Evolutionary conservation across 257 asterid genomes (phyloP).

Genomic region (Solanum raphanifolium): DNA sequence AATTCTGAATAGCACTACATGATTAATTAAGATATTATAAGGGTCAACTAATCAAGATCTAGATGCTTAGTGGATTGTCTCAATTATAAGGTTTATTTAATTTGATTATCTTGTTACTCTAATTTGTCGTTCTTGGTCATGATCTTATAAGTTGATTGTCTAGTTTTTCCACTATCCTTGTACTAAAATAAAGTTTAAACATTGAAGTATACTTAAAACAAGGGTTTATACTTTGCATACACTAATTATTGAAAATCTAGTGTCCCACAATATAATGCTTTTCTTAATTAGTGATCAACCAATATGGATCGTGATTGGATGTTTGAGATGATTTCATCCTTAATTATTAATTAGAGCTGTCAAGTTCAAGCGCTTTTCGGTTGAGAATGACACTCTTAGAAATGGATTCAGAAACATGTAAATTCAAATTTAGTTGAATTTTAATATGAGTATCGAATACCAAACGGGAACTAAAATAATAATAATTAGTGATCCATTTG

Average conservation of each 20-base stretch:
- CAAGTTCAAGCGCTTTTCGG: rapidly evolving
- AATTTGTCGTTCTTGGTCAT: not conserved
- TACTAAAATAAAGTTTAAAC: not conserved
- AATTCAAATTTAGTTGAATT: not conserved
- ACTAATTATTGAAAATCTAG: not conserved
- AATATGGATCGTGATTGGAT: not conserved
- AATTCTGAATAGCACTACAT: not conserved
- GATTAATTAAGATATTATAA: not conserved
- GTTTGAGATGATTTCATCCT: not conserved
- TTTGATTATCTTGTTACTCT: not conserved
- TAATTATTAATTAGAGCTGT: not conserved
- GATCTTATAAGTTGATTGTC: not conserved
- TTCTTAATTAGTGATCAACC: not conserved
- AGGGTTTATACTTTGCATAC: not conserved
- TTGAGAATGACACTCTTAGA: not conserved
- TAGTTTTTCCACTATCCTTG: not conserved
- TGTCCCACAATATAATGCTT: not conserved
- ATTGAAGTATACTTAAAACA: not conserved
- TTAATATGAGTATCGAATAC: not conserved
- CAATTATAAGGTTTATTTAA: not conserved
- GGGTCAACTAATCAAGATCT: not conserved
- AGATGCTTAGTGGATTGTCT: not conserved
- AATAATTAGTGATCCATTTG: not conserved
- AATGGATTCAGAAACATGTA: not conserved
- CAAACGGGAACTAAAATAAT: rapidly evolving